phyloP scores from a whole-genome alignment of 2,329 filamentous ascomycete species.

The Colletotrichum spaethianum region DNA sequence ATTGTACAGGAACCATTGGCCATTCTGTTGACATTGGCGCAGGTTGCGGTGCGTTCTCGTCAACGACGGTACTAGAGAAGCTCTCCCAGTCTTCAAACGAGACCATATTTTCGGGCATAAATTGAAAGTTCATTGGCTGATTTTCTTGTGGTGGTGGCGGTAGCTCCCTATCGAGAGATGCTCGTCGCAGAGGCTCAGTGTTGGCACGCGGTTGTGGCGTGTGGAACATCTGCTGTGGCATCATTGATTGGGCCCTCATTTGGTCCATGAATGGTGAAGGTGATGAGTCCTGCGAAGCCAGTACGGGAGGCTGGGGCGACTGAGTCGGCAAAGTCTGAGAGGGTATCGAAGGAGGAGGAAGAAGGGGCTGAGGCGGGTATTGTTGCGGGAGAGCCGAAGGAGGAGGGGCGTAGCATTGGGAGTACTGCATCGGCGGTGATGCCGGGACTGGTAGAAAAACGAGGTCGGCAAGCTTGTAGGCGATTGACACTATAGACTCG shows the following conservation, averaged over 20 bases:
- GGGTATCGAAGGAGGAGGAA: slow-evolving; percentile 42
- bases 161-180: slow-evolving; percentile 42
- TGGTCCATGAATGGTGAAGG: slow-evolving; percentile 37
- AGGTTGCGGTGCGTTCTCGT: slow-evolving; percentile 46
- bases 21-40: slow-evolving; percentile 44
- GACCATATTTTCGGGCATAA: slow-evolving; percentile 54
- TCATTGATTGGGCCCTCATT: slow-evolving; percentile 41
- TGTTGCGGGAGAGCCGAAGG: slow-evolving; percentile 39
- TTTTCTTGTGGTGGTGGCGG: slow-evolving; percentile 41
- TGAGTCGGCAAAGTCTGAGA: slow-evolving; percentile 42
- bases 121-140: slow-evolving; percentile 59
- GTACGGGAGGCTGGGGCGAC: slow-evolving; percentile 37
- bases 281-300: slow-evolving; percentile 39
- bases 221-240: slow-evolving; percentile 40
- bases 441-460: slow-evolving; percentile 49
- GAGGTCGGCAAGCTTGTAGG: slow-evolving; percentile 69
- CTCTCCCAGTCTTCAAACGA: slow-evolving; percentile 59
- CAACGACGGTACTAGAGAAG: slow-evolving; percentile 52
- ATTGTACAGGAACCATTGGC: slow-evolving; percentile 46
- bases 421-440: slow-evolving; percentile 42
- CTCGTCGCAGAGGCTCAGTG: slow-evolving; percentile 36
- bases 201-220: slow-evolving; percentile 30
- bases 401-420: slow-evolving; percentile 39
- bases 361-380: slow-evolving; percentile 39
- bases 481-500: slow-evolving; percentile 69